Evolutionary conservation across 2,329 filamentous ascomycete species (phyloP), one percentile per base, ranked within the genome.

Genomic region (Ophiostoma novo-ulmi): DNA sequence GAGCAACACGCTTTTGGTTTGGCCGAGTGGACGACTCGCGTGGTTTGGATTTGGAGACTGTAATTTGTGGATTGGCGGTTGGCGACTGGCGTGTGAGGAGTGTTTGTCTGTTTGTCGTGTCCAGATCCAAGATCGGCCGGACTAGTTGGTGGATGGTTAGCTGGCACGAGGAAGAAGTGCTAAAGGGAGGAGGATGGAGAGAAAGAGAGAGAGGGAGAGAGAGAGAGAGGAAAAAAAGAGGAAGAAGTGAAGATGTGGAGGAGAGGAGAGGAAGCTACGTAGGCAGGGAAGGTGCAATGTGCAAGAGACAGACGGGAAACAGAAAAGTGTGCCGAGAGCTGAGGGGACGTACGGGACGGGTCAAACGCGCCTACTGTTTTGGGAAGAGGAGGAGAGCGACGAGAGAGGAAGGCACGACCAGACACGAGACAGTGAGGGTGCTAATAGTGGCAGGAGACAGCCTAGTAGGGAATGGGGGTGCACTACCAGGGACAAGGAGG

Each of bases 101-200:
- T 63, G 58, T 17, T 6, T 64, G 17, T 38, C 26, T 48, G 61
- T 64, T 64, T 38, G 61, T n/a, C 26, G 61, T 52, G 39, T 58
- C 69, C 64, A 44, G 38, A 61, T 70, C 69, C 69, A 70, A 70
- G 69, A 52, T 64, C 69, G 44, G 69, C 52, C 41, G 65, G 26
- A 61, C 44, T 58, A 20, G 67, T 58, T 17, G 31, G 31, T 31
- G 31, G 5, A 52, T 13, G 20, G 44, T 52, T 52, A 58, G 61
- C 26, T 38, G 63, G 67, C 38, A 70, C 63, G 48, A 67, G 38
- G 36, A 38, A 69, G 35, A 67, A 44, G 36, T 17, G 26, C 26
- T 22, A 14, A 17, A 26, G 52, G 7, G 52, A 22, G 11, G 52
- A 26, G 52, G 22, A 58, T 7, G 26, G 17, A 17, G 10, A 70